Percentiles rank a stretch among this genome's conserved stretches.
phyloP scores from a whole-genome alignment of 495 filamentous ascomycete genomes.

The Xylaria bambusicola region DNA sequence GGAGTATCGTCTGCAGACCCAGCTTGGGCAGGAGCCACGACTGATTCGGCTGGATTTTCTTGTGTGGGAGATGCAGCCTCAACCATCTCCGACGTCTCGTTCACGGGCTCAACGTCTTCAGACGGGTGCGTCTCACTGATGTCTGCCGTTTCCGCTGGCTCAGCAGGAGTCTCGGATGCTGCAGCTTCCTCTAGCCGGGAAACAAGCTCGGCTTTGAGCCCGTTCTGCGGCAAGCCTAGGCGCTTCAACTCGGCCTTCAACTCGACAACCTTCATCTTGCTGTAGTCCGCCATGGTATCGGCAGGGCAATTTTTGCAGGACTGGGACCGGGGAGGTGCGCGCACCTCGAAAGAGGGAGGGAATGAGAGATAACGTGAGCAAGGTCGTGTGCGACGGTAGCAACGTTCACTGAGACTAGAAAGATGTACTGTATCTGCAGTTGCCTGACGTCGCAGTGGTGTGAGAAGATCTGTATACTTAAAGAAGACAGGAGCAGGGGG shows the following conservation, averaged over 20 bases:
- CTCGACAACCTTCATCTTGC: slow-evolving; percentile 60
- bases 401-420: not conserved
- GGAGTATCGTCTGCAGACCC: slow-evolving; percentile 14
- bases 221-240: slow-evolving; percentile 54
- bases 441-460: not conserved
- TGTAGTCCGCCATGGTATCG: slow-evolving; percentile 55
- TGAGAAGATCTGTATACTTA: not conserved
- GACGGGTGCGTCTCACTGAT: slow-evolving; percentile 6
- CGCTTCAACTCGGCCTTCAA: slow-evolving; percentile 60
- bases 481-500: not conserved
- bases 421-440: not conserved
- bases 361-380: not conserved
- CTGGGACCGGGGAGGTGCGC: not conserved
- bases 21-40: not conserved
- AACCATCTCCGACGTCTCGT: slow-evolving; percentile 19
- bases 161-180: slow-evolving; percentile 15
- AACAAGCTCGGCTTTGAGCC: slow-evolving; percentile 60
- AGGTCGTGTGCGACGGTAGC: slow-evolving; percentile 2
- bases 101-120: slow-evolving; percentile 20
- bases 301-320: not conserved
- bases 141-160: slow-evolving; percentile 15
- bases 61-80: not conserved
- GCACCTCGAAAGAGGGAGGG: no score
- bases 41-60: not conserved
- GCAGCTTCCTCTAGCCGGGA: slow-evolving; percentile 48